Evolutionary conservation across 129 eudicot genomes (phyloP).

Genomic region (Calendula officinalis): DNA sequence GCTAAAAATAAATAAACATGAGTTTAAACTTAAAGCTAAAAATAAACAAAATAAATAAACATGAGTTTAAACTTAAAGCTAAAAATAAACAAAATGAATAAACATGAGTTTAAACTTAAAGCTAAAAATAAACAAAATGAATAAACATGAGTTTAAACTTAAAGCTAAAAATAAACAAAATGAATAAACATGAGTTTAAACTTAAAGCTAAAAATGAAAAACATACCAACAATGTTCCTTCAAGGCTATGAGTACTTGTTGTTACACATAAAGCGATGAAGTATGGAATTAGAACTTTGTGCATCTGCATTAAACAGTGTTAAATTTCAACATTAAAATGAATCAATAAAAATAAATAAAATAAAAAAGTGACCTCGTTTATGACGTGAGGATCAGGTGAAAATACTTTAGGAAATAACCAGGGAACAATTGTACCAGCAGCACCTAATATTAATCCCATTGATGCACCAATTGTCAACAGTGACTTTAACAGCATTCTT

Average conservation of each 20-base stretch:
- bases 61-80: too few relatives aligned
- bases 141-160: too few relatives aligned
- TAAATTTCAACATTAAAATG: too few relatives aligned
- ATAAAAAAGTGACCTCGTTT: conserved; percentile 49
- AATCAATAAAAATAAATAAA: neutral
- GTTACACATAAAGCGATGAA: conserved; percentile 78
- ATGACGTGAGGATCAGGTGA: conserved; percentile 74
- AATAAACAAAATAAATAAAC: neutral
- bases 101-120: too few relatives aligned
- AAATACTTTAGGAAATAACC: conserved; percentile 74
- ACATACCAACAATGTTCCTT: conserved; percentile 94
- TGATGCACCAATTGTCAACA: conserved; percentile 71
- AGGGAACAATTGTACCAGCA: conserved; percentile 68
- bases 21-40: neutral
- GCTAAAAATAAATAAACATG: too few relatives aligned
- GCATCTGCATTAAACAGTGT: conserved; percentile 65
- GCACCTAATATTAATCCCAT: conserved; percentile 69
- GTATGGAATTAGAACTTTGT: conserved; percentile 75
- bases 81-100: too few relatives aligned
- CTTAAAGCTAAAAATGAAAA: too few relatives aligned
- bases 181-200: too few relatives aligned
- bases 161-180: too few relatives aligned
- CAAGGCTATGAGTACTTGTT: conserved; percentile 84
- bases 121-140: too few relatives aligned
- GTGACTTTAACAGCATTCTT: conserved; percentile 66